Base-by-base conservation (phyloP, 306 rosid genomes). In the Quercus wislizeni region DNA sequence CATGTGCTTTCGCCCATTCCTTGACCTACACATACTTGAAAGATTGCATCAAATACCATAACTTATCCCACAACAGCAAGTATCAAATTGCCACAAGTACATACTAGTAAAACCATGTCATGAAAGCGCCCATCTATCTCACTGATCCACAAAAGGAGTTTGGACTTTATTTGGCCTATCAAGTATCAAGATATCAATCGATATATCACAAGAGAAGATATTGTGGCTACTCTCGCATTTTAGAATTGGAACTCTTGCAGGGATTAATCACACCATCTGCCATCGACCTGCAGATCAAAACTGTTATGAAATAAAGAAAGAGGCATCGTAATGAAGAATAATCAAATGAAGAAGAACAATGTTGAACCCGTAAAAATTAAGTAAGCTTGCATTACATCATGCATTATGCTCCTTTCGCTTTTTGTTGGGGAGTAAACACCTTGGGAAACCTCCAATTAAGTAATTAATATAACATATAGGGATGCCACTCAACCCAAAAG, bases 1-100 rank as follows among this genome's bases (percentile, higher is more conserved):
- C 87, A 71, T 92, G 95, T 21, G 89, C 85, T 90, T 91, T 94
- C 23, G 97, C 98, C 98, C 98, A 94, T 85, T 95, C 94, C 87
- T 95, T 95, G 67, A 95, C 97, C 99, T 95, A 87, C 90, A 88
- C 76, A 89, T 77, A 77, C 73, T 77, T 55, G 82, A 83, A 79
- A 78, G 73, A 79, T 72, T 77, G 64, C 64, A 78, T 85, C 85
- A 82, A 74, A 73, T 70, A 55, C 72, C 72, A 78, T 73, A 58
- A 83, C 67, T 75, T 78, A 77, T 69, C 63, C 35, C 70, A 75
- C 15, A 76, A 78, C 19, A 75, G 59, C 62, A 54, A 71, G 68
- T 31, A 77, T 9, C 12, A 51, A 20, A 73, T 28, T 46, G 75
- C 84, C 76, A 55, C 81, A 80, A 79, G 81, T 78, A 75, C 51